Evolutionary conservation across 805 yeast genomes (phyloP).

Genomic region (Candida patagonica): DNA sequence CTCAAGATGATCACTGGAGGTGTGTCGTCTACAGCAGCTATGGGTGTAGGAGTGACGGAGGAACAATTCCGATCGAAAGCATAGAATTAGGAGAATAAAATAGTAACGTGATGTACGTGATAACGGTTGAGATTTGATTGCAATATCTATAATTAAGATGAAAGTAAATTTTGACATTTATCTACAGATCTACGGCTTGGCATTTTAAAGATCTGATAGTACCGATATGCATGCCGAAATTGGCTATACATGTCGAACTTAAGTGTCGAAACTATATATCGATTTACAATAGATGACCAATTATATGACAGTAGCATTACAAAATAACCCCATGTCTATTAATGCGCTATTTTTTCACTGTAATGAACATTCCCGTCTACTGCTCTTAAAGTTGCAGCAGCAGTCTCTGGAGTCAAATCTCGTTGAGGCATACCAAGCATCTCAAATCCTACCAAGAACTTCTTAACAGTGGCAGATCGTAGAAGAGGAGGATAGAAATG

Average conservation of each 20-base stretch:
- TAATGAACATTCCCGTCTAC: constrained; percentile 15
- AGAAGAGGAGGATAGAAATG: constrained; percentile 74
- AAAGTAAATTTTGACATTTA: too few species aligned
- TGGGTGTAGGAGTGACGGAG: constrained; percentile 98
- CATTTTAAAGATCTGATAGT: too few species aligned
- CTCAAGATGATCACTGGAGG: constrained; percentile 91
- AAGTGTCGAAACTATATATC: too few species aligned
- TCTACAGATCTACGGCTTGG: too few species aligned
- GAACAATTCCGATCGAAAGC: constrained; percentile 64
- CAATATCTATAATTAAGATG: too few species aligned
- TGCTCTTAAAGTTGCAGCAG: constrained; percentile 43
- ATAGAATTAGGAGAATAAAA: too few species aligned
- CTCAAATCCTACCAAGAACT: constrained; percentile 69
- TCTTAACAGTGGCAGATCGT: constrained; percentile 65
- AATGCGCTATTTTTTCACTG: constrained; percentile 3
- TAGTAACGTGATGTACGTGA: too few species aligned
- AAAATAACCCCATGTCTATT: not conserved
- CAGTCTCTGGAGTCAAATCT: constrained; percentile 57
- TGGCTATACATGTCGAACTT: too few species aligned
- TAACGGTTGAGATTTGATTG: too few species aligned
- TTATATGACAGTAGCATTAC: too few species aligned
- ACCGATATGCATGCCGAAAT: too few species aligned
- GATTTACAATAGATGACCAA: too few species aligned
- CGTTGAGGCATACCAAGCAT: constrained; percentile 51
- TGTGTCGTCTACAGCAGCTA: constrained; percentile 90